Base-by-base conservation (phyloP, 768 basidiomycete genomes). In the Termitomyces titanicus region DNA sequence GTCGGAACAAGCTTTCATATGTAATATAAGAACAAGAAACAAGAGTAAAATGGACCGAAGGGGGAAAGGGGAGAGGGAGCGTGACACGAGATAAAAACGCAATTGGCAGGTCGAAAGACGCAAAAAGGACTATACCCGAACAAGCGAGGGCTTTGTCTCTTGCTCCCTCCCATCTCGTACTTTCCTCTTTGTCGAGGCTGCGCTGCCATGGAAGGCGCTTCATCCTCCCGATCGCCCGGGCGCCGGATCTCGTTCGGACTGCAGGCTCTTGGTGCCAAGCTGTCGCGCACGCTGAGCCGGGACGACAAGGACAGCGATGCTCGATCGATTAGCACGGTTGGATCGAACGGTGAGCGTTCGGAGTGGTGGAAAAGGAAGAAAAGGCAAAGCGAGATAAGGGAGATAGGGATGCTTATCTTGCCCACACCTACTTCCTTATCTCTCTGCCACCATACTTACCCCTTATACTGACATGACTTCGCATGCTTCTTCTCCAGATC, bases 401-500 rank as follows among this genome's bases (percentile, higher is more conserved):
- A 40, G 27, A 39, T 34, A n/a, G n/a, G n/a, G n/a, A n/a, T 45
- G 47, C 55, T 46, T 51, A 46, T 47, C 47, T 29, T 11, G 18
- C 40, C 8, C 29, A 29, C 31, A 2, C 12, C 46, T 39, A 8
- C 2, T 37, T 44, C 11, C 53, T 51, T 53, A 33, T 51, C 54
- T 53, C 24, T 18, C 27, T n/a, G n/a, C n/a, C n/a, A n/a, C n/a
- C n/a, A n/a, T n/a, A n/a, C n/a, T n/a, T n/a, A n/a, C 22, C 47
- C 34, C 17, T 37, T 39, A 13, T 39, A 13, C 15, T 39, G 4
- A 13, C 18, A 39, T 39, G n/a, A n/a, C n/a, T n/a, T n/a, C n/a
- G 5, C 18, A 39, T 18, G 43, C 67, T 42, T 48, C 47, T 50
- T 1, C 18, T 27, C 38, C 57, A 44, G 76, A 77, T 55, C 83